Conservation (phyloP, 352 stramenopile genomes). For the Globisporangium irregulare region DNA sequence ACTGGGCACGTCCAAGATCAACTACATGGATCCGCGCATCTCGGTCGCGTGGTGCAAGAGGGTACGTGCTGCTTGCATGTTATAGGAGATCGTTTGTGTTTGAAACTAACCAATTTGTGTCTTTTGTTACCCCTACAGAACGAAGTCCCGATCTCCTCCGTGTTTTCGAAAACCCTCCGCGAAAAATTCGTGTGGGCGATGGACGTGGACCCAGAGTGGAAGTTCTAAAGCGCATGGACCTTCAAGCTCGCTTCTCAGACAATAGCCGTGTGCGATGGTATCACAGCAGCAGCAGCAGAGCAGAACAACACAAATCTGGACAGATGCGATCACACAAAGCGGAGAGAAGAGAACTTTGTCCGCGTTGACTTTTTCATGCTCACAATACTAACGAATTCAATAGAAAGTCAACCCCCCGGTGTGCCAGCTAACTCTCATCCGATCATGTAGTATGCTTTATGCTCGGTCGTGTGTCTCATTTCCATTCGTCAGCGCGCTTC, state of each 20-base stretch:
- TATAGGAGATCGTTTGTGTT: conserved; percentile 49
- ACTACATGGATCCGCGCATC: conserved; percentile 99
- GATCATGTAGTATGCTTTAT: no score
- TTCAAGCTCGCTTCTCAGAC: background rate
- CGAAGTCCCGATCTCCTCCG: conserved; percentile 96
- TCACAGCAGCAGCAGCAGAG: background rate
- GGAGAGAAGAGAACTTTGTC: conserved; percentile 1
- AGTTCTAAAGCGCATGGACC: conserved; percentile 74
- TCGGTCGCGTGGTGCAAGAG: conserved; percentile 99
- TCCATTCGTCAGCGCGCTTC: conserved; percentile 64
- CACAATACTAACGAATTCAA: conserved; percentile 7
- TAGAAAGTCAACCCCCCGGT: conserved; percentile 5
- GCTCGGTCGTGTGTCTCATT: background rate
- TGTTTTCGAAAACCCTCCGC: conserved; percentile 98
- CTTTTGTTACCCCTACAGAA: conserved; percentile 43
- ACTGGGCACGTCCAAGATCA: conserved; percentile 99
- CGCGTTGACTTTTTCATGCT: conserved; percentile 9
- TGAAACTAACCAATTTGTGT: conserved; percentile 6
- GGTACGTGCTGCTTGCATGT: conserved; percentile 72
- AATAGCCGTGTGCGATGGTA: no score
- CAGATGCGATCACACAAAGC: background rate
- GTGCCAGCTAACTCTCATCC: background rate
- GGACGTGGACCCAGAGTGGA: conserved; percentile 95
- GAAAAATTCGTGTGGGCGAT: conserved; percentile 99
- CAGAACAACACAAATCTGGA: background rate